Conservation (phyloP, 176 grass and related monocot species). For the Rhynchospora tenuis region DNA sequence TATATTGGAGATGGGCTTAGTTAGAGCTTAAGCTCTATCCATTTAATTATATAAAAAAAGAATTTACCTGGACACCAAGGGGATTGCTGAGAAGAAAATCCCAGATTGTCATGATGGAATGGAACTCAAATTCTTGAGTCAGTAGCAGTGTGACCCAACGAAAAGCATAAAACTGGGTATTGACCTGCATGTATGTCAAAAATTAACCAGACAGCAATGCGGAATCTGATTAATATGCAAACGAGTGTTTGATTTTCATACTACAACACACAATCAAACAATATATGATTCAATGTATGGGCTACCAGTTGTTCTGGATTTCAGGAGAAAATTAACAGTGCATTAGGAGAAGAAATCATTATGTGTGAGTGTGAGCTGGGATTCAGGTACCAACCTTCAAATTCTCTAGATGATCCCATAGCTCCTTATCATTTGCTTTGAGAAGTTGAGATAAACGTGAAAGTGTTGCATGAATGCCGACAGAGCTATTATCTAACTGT, state of each 20-base stretch:
- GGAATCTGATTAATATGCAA: not conserved
- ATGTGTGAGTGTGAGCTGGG: not conserved
- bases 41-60: not conserved
- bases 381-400: not conserved
- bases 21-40: not conserved
- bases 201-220: not conserved
- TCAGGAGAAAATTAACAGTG: not conserved
- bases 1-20: not conserved
- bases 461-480: conserved; percentile 68
- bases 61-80: conserved; percentile 55
- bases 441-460: conserved; percentile 70
- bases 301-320: not conserved
- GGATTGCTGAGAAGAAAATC: conserved; percentile 87
- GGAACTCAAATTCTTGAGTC: conserved; percentile 83
- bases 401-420: conserved; percentile 81
- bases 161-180: conserved; percentile 93
- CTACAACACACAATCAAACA: not conserved
- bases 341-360: not conserved
- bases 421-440: conserved; percentile 90
- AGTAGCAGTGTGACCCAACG: conserved; percentile 90
- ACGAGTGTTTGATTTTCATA: not conserved
- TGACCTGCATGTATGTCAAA: conserved; percentile 46
- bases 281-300: too few relatives aligned
- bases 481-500: conserved; percentile 79
- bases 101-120: conserved; percentile 70